Conservation (phyloP, 2,329 filamentous ascomycete species). For the Aureobasidium pullulans region DNA sequence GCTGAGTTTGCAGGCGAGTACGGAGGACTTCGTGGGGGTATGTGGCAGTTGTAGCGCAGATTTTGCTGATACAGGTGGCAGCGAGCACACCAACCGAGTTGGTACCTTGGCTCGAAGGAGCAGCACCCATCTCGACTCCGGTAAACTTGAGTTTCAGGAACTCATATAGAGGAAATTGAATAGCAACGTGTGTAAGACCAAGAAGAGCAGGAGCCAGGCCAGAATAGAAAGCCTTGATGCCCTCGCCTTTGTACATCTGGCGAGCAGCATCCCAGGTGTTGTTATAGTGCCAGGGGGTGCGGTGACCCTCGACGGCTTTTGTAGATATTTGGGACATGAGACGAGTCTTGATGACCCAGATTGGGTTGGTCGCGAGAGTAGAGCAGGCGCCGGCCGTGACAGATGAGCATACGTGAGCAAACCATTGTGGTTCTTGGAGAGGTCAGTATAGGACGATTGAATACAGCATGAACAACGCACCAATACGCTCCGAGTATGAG, state of each 20-base stretch:
- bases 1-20: constrained; percentile 88
- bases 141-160: constrained; percentile 87
- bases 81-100: constrained; percentile 75
- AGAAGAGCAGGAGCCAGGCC: constrained; percentile 87
- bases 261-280: constrained; percentile 84
- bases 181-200: constrained; percentile 88
- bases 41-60: constrained; percentile 87
- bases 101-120: constrained; percentile 36
- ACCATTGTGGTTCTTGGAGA: constrained; percentile 60
- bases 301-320: constrained; percentile 46
- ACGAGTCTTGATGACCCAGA: constrained; percentile 98
- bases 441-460: constrained; percentile 12
- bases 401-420: constrained; percentile 82
- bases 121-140: constrained; percentile 76
- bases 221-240: constrained; percentile 86
- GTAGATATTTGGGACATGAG: constrained; percentile 85
- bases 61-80: constrained; percentile 88
- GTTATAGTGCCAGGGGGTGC: constrained; percentile 82
- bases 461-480: constrained; percentile 20
- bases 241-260: constrained; percentile 93
- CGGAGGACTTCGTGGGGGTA: constrained; percentile 97
- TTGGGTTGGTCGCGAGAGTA: constrained; percentile 90
- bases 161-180: constrained; percentile 95
- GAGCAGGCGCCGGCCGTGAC: constrained; percentile 86
- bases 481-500: constrained; percentile 59